These are phyloP conservation scores for Chaetomium tenue DNA, from an alignment of 495 filamentous ascomycete species.

Conservation along the genomic window DNA sequence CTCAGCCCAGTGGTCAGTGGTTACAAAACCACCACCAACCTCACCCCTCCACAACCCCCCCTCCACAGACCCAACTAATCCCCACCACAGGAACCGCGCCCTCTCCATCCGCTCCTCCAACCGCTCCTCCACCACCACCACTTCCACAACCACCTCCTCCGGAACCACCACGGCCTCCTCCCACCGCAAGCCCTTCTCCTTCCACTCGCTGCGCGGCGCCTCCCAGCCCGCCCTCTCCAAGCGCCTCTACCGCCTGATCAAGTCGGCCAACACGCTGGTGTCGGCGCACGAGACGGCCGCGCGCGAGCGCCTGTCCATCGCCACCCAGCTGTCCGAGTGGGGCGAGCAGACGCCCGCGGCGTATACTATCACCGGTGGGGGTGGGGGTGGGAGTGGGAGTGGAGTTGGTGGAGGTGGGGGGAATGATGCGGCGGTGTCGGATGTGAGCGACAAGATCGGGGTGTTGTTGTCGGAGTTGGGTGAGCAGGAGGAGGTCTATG, in stretches of 20 bases:
- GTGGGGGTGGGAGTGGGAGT: not conserved
- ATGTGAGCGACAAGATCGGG: slow-evolving; percentile 90
- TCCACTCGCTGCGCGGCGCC: slow-evolving; percentile 76
- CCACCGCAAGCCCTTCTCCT: slow-evolving; percentile 62
- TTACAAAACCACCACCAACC: not conserved
- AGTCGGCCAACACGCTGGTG: slow-evolving; percentile 83
- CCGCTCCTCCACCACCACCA: slow-evolving; percentile 28
- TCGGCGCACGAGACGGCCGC: slow-evolving; percentile 77
- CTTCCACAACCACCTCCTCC: slow-evolving; percentile 34
- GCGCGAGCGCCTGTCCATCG: slow-evolving; percentile 76
- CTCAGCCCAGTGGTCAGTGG: slow-evolving; percentile 32
- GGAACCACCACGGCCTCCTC: slow-evolving; percentile 42
- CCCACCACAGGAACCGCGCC: slow-evolving; percentile 53
- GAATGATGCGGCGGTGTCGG: slow-evolving; percentile 85
- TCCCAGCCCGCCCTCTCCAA: slow-evolving; percentile 81
- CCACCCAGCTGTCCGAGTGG: slow-evolving; percentile 93
- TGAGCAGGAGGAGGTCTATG: slow-evolving; percentile 86
- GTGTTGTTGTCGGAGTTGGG: slow-evolving; percentile 88
- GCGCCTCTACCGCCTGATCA: slow-evolving; percentile 85
- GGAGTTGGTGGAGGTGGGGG: not conserved
- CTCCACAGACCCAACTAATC: slow-evolving; percentile 7
- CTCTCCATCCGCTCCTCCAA: slow-evolving; percentile 47
- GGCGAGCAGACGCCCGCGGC: slow-evolving; percentile 67
- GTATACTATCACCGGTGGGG: slow-evolving; percentile 24
- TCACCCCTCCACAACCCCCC: not conserved